Evolutionary conservation across 257 asterid genomes (phyloP), one percentile per base, ranked within the genome.

Genomic region (Buddleja alternifolia): DNA sequence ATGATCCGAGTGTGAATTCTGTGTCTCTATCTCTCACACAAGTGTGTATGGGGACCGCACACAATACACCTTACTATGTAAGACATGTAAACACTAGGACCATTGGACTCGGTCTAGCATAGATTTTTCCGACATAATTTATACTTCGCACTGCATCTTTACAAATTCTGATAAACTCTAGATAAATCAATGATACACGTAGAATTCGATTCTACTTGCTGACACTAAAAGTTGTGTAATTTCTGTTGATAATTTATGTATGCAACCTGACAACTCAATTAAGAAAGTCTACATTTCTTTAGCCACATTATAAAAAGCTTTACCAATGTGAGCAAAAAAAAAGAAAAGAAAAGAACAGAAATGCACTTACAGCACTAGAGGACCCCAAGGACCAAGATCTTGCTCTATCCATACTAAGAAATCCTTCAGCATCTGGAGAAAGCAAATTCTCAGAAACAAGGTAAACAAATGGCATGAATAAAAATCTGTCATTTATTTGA

Each of bases 351-450:
- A n/a, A n/a, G n/a, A n/a, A n/a, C n/a, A n/a, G n/a, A n/a, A 73
- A 14, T 69, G 50, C 53, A 86, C 98, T 87, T 86, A 94, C 99
- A 94, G 80, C 75, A 85, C 98, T 62, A 94, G 77, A 80, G 99
- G 99, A 72, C 98, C 99, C 99, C 99, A 94, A 70, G 96, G 90
- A 72, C 99, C 99, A 78, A 94, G 99, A 82, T 94, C 97, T 52
- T 83, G 81, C 67, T 94, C 88, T 70, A 94, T 83, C 97, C 97
- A 94, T 69, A 81, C 48, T 74, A 94, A 82, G 85, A 94, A 94
- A 69, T 89, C 86, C 87, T 89, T 94, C 77, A 91, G 77, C 58
- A 91, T 86, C 99, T 94, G 93, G 56, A 73, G 37, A 47, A 73
- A 51, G 32, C 44, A 63, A 58, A 12, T 11, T 14, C 51, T 48